A percentile compares a stretch with the other conserved stretches of the same genome.
Evolutionary conservation across 2,329 filamentous ascomycete species (phyloP).

Genomic region (Ceratocystis huliohia): DNA sequence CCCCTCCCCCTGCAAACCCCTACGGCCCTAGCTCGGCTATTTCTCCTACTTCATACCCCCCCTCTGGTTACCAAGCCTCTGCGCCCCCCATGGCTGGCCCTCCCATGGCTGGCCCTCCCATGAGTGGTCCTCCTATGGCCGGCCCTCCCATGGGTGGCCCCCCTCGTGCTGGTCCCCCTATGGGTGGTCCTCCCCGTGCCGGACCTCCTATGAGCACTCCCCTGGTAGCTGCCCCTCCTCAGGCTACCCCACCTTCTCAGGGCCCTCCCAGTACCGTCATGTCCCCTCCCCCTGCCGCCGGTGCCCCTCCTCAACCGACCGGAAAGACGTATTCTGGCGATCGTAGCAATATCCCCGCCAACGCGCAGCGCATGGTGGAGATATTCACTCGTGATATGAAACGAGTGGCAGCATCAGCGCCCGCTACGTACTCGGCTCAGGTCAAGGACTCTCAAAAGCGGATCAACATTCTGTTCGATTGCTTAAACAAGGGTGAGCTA

Average conservation of each 20-base stretch:
- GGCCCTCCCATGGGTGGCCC: constrained; percentile 26
- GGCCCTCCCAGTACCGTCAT: constrained; percentile 24
- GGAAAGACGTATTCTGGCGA: constrained; percentile 56
- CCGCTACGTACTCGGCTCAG: constrained; percentile 72
- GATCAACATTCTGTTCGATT: constrained; percentile 85
- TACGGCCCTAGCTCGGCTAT: constrained; percentile 33
- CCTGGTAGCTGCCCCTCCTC: constrained; percentile 22
- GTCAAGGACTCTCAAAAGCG: constrained; percentile 92
- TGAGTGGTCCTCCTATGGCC: constrained; percentile 22
- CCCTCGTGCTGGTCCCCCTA: constrained; percentile 30
- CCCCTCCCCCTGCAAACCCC: constrained; percentile 36
- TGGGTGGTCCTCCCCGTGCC: constrained; percentile 22
- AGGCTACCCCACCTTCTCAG: constrained; percentile 4
- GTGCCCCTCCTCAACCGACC: constrained; percentile 36
- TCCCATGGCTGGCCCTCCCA: constrained; percentile 31
- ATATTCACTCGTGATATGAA: constrained; percentile 75
- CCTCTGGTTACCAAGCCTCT: constrained; percentile 27
- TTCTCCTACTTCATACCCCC: constrained; percentile 12
- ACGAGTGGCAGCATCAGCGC: constrained; percentile 73
- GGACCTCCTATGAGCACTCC: constrained; percentile 25
- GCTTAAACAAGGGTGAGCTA: constrained; percentile 89
- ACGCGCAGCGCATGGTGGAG: constrained; percentile 66
- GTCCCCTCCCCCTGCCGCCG: constrained; percentile 31
- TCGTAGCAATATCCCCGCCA: constrained; percentile 71
- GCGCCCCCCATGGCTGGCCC: constrained; percentile 34